Conservation (phyloP, 352 stramenopile genomes). For the Phytophthora parvispora region DNA sequence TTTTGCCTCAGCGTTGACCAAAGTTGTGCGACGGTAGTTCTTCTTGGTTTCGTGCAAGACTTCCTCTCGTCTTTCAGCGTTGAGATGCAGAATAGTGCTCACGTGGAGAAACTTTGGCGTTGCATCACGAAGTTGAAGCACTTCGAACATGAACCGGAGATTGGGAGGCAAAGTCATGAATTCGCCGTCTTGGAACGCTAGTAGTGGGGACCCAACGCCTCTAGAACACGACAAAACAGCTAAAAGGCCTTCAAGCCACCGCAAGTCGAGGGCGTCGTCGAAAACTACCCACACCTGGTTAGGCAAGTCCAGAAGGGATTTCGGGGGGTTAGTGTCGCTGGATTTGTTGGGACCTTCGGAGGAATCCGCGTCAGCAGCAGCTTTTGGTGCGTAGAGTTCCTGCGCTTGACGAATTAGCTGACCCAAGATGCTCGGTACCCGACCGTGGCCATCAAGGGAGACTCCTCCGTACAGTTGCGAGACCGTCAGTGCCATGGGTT, state of each 20-base stretch:
- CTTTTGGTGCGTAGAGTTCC: constrained; percentile 22
- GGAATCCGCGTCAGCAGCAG: not conserved
- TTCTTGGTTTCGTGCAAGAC: not conserved
- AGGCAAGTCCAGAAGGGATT: constrained; percentile 9
- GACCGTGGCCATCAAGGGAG: constrained; percentile 39
- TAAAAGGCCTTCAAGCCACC: constrained; percentile 55
- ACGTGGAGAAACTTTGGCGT: constrained; percentile 43
- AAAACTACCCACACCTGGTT: constrained; percentile 57
- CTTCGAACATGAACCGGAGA: constrained; percentile 73
- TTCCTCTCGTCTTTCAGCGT: not conserved
- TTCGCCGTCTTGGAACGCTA: constrained; percentile 52
- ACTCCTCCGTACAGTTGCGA: constrained; percentile 61
- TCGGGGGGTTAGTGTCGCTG: not conserved
- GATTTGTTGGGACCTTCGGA: not conserved
- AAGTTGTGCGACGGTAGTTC: not conserved
- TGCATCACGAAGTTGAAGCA: constrained; percentile 41
- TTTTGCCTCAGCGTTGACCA: not conserved
- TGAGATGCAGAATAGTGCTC: constrained; percentile 40
- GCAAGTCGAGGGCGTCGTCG: constrained; percentile 45
- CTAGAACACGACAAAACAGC: constrained; percentile 23
- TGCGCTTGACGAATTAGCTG: constrained; percentile 44
- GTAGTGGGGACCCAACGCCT: not conserved
- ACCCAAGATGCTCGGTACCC: constrained; percentile 47
- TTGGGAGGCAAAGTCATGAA: constrained; percentile 76
- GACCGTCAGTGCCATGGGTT: constrained; percentile 50